phyloP scores from a whole-genome alignment of 2,329 filamentous ascomycete genomes.

The Fusarium sp. region DNA sequence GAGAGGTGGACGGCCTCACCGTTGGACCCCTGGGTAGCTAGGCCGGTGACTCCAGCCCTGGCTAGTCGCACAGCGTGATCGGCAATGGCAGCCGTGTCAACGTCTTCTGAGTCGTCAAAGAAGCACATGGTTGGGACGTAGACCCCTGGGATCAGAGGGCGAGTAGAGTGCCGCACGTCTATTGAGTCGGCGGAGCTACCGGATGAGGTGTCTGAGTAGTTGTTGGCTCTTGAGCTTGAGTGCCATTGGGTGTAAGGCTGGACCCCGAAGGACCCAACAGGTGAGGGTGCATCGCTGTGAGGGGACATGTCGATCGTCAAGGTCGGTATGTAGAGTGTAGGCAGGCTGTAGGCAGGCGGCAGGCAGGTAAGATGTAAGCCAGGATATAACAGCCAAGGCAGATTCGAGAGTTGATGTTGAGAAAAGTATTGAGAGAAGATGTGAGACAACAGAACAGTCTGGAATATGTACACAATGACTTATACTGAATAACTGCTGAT shows the following conservation, averaged over 20 bases:
- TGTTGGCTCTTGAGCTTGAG: slow-evolving; percentile 26
- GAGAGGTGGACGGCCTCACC: slow-evolving; percentile 85
- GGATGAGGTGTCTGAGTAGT: slow-evolving; percentile 48
- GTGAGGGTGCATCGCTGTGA: slow-evolving; percentile 39
- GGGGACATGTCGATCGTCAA: slow-evolving; percentile 30
- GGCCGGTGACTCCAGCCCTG: slow-evolving; percentile 76
- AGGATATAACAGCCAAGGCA: not conserved
- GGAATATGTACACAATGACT: not conserved
- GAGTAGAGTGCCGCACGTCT: slow-evolving; percentile 47
- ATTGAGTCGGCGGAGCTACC: slow-evolving; percentile 56
- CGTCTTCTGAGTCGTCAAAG: slow-evolving; percentile 75
- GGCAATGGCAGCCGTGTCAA: slow-evolving; percentile 72
- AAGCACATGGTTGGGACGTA: slow-evolving; percentile 82
- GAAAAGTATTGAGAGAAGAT: not conserved
- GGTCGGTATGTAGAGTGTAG: not conserved
- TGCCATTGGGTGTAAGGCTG: slow-evolving; percentile 48
- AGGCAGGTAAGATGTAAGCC: not conserved
- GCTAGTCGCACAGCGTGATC: slow-evolving; percentile 77
- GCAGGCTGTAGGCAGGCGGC: not conserved
- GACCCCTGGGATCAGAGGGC: slow-evolving; percentile 64
- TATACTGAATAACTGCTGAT: not conserved
- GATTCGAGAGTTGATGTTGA: not conserved
- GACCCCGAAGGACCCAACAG: slow-evolving; percentile 27
- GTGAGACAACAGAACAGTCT: not conserved
- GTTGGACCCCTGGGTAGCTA: slow-evolving; percentile 84